Evolutionary conservation across 768 basidiomycete genomes (phyloP).

Genomic region (Pleurotus pulmonarius): DNA sequence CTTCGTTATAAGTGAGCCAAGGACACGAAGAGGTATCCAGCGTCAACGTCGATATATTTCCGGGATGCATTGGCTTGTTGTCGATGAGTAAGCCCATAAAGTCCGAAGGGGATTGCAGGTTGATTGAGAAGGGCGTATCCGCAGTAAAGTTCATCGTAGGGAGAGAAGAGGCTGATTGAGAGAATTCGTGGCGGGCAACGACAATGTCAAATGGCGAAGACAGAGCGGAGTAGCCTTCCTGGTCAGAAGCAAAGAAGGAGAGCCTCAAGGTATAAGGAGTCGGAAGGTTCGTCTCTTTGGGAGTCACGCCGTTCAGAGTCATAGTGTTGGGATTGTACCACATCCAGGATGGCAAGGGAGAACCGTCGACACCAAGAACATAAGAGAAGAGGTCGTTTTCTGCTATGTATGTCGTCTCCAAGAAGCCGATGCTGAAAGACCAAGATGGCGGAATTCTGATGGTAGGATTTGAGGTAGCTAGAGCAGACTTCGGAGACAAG

Average conservation of each 20-base stretch:
- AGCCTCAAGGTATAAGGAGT: conserved; percentile 46
- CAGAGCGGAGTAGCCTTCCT: conserved; percentile 64
- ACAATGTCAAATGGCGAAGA: conserved; percentile 61
- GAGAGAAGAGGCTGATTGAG: conserved; percentile 38
- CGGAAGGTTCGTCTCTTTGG: conserved; percentile 34
- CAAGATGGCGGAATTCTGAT: conserved; percentile 76
- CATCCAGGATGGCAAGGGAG: conserved; percentile 73
- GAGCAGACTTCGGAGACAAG: conserved; percentile 55
- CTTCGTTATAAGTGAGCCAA: conserved; percentile 62
- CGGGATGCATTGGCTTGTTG: conserved; percentile 49
- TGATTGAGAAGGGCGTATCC: conserved; percentile 47
- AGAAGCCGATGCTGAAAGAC: conserved; percentile 90
- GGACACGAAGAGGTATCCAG: conserved; percentile 57
- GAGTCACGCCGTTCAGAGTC: conserved; percentile 80
- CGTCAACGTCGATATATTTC: conserved; percentile 51
- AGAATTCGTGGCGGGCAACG: conserved; percentile 68
- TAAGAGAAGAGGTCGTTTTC: conserved; percentile 54
- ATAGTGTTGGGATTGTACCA: conserved; percentile 59
- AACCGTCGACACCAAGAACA: conserved; percentile 63
- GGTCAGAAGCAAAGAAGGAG: conserved; percentile 65
- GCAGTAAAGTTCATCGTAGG: conserved; percentile 72
- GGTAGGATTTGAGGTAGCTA: conserved; percentile 45
- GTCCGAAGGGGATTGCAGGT: conserved; percentile 50
- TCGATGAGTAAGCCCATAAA: conserved; percentile 65
- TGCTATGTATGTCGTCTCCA: conserved; percentile 55